Base-by-base conservation (phyloP, 139 green algal genomes). In the Marvania coccoides region DNA sequence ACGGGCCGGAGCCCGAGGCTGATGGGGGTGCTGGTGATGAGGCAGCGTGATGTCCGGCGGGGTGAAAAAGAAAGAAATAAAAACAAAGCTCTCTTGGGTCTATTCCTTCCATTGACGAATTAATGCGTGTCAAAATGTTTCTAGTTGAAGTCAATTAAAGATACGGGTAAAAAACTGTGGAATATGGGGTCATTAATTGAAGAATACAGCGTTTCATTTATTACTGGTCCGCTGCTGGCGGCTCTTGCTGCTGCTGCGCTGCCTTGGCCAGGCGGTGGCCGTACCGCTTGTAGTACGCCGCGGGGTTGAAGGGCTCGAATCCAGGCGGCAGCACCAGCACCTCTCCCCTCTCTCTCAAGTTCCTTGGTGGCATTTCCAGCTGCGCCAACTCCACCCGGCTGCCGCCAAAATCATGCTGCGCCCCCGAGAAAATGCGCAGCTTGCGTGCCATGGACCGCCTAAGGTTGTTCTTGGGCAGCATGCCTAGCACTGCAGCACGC, bases 391-490 rank as follows among this genome's bases (percentile, higher is more conserved):
- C 58, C 12, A 85, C 67, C 33, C 81, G 75, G 23, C 26, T 26
- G 9, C 65, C 53, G 26, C 61, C 63, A 67, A 94, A 92, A 2
- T 79, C 72, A 68, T 96, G 90, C 19, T 88, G 62, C 6, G 69
- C 62, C 29, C 81, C 88, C 5, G 81, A 48, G 53, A 87, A 95
- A 9, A 96, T 79, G 34, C 86, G 82, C 55, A 96, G 82, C 78
- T 95, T 95, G 10, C 82, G 68, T 24, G 86, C 67, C 29, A 91
- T 83, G 0, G 60, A 57, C 65, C 78, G 61, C 34, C 83, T 76
- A 37, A 90, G 68, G 54, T 88, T 91, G 71, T 93, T 95, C 62
- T 91, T 91, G 12, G 90, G 90, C 42, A 96, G 79, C 90, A 96
- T 96, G 69, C 89, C 87, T 28, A 79, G 70, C 29, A 96, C 89